phyloP scores from a whole-genome alignment of 306 rosid genomes.

The Glycine tomentella region DNA sequence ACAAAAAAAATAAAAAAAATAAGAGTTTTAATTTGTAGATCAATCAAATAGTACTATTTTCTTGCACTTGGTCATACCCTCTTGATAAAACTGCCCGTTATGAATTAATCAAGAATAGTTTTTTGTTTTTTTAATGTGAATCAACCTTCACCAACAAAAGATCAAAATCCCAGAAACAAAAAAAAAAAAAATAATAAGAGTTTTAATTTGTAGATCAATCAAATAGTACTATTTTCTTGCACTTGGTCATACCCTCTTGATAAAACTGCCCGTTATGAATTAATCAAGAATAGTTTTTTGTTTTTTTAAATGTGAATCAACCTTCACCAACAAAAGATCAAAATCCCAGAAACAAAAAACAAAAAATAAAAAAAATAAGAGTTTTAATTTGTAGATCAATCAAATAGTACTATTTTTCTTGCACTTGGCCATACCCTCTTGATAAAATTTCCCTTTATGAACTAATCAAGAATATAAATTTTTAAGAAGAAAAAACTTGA shows the following conservation, averaged over 20 bases:
- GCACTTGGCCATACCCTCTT: not conserved
- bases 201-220: not conserved
- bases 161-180: constrained; percentile 4
- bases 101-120: not conserved
- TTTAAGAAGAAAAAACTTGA: not conserved
- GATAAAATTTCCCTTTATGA: not conserved
- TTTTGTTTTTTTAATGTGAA: too few relatives aligned
- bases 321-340: constrained; percentile 50
- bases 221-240: not conserved
- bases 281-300: not conserved
- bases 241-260: not conserved
- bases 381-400: not conserved
- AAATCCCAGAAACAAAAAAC: not conserved
- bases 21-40: not conserved
- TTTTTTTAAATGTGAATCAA: constrained; percentile 30
- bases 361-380: too few relatives aligned
- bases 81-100: not conserved
- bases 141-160: constrained; percentile 58
- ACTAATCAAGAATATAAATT: not conserved
- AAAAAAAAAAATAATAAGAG: too few relatives aligned
- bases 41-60: not conserved
- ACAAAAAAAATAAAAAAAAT: not conserved
- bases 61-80: not conserved
- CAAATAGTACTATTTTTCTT: not conserved
- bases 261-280: not conserved